Evolutionary conservation across 306 rosid genomes (phyloP).

Genomic region (Dalbergia cultrata): DNA sequence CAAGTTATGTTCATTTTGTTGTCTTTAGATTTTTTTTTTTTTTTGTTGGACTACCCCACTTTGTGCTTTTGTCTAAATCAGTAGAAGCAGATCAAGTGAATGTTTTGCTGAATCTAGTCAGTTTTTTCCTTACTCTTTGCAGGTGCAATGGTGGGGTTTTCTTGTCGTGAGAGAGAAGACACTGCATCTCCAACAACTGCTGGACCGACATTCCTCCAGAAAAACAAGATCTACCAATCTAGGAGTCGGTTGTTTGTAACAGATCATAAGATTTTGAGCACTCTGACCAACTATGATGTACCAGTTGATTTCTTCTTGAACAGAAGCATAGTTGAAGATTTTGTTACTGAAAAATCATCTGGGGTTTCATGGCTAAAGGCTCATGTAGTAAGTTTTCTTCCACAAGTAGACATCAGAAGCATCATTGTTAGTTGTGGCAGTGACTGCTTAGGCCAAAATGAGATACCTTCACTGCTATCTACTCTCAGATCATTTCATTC

Average conservation of each 20-base stretch:
- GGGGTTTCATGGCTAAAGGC: constrained; percentile 53
- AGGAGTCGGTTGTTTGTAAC: constrained; percentile 53
- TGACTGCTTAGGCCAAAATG: constrained; percentile 45
- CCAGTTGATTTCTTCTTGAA: constrained; percentile 68
- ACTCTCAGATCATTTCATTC: constrained; percentile 52
- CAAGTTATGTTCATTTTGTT: constrained; percentile 3
- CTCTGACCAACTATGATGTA: constrained; percentile 48
- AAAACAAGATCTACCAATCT: constrained; percentile 55
- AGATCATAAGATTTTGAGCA: constrained; percentile 51
- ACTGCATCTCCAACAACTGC: constrained; percentile 47
- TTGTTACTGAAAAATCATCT: constrained; percentile 43
- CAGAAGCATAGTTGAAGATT: constrained; percentile 44
- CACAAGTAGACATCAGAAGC: constrained; percentile 52
- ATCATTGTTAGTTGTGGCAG: constrained; percentile 52
- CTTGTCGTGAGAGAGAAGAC: constrained; percentile 47
- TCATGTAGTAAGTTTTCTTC: constrained; percentile 52
- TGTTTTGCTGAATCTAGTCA: not conserved
- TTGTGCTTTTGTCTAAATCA: not conserved
- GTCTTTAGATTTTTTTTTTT: not conserved
- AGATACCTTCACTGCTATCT: constrained; percentile 48
- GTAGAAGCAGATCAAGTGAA: not conserved
- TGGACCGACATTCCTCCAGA: constrained; percentile 50
- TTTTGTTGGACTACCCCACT: constrained; percentile 10
- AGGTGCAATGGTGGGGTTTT: constrained; percentile 62
- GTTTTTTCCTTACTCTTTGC: constrained; percentile 9